A percentile compares a stretch with the other conserved stretches of the same genome.
These are phyloP conservation scores for Alternaria sp. DNA, from an alignment of 2,329 filamentous ascomycete species.

Conservation along the genomic window DNA sequence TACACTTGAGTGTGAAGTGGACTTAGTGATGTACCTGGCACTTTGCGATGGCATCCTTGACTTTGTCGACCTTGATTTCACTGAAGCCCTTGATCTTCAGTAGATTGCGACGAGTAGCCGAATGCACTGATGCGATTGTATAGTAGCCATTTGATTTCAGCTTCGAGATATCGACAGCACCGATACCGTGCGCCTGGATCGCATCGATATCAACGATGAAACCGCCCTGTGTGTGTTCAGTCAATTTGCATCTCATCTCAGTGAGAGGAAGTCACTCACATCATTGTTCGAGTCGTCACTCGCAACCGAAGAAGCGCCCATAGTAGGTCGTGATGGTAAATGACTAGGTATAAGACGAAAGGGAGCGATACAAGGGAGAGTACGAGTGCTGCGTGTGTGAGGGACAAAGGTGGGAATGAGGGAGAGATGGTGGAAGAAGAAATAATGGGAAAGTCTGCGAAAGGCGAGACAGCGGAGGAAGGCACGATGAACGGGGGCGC, in stretches of 20 bases:
- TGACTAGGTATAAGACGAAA: conserved; percentile 10
- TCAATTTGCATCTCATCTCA: not conserved
- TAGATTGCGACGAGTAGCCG: conserved; percentile 66
- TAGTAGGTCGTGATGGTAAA: conserved; percentile 16
- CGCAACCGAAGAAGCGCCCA: conserved; percentile 59
- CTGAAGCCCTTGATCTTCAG: conserved; percentile 75
- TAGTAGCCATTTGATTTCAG: conserved; percentile 69
- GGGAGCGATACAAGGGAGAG: conserved; percentile 13
- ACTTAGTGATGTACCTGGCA: conserved; percentile 58
- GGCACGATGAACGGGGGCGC: conserved; percentile 20
- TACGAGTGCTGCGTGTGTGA: not conserved
- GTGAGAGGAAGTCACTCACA: conserved; percentile 40
- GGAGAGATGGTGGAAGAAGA: not conserved
- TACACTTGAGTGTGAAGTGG: not conserved
- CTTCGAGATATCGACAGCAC: conserved; percentile 70
- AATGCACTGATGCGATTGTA: conserved; percentile 69
- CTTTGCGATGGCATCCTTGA: conserved; percentile 72
- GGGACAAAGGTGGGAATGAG: not conserved
- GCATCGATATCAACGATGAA: conserved; percentile 72
- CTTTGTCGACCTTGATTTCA: conserved; percentile 74
- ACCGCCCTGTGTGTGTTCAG: conserved; percentile 49
- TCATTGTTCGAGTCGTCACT: conserved; percentile 62
- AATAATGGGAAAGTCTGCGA: not conserved
- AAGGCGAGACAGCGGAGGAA: conserved; percentile 10
- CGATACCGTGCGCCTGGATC: conserved; percentile 72